Conservation (phyloP, 2,329 filamentous ascomycete species). For the Pseudogymnoascus sp. region DNA sequence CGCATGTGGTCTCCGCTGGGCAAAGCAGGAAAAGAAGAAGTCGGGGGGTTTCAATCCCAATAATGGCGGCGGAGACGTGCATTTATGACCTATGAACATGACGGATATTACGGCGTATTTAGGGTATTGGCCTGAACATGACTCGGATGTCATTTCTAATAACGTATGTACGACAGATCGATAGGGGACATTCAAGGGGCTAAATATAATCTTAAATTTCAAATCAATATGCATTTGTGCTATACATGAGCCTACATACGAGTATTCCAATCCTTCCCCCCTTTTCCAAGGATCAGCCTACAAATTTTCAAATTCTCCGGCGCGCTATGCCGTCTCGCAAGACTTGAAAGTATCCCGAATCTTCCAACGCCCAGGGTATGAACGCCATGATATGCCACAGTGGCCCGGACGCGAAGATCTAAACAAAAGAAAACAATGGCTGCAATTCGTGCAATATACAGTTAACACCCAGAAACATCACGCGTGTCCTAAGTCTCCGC, state of each 20-base stretch:
- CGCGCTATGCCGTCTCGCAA: conserved; percentile 10
- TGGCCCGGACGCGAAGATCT: conserved; percentile 22
- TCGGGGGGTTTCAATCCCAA: neutral
- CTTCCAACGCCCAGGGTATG: conserved; percentile 26
- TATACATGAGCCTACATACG: conserved; percentile 2
- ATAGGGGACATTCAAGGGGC: neutral
- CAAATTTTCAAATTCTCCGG: neutral
- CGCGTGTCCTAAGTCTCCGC: neutral
- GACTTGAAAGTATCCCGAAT: conserved; percentile 21
- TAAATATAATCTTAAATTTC: neutral
- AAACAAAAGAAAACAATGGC: conserved; percentile 19
- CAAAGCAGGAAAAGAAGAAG: conserved; percentile 74
- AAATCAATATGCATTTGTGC: neutral
- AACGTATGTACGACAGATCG: neutral
- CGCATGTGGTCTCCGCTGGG: conserved; percentile 74
- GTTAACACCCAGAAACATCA: conserved; percentile 13
- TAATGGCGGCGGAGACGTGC: neutral
- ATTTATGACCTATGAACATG: neutral
- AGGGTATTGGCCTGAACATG: neutral
- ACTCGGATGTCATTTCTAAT: neutral
- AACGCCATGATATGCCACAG: conserved; percentile 24
- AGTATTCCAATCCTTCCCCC: neutral
- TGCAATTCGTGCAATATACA: conserved; percentile 24
- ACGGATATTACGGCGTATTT: neutral
- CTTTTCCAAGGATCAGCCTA: neutral